These are phyloP conservation scores for Neurospora hispaniola DNA, from an alignment of 495 filamentous ascomycete species.

Conservation along the genomic window DNA sequence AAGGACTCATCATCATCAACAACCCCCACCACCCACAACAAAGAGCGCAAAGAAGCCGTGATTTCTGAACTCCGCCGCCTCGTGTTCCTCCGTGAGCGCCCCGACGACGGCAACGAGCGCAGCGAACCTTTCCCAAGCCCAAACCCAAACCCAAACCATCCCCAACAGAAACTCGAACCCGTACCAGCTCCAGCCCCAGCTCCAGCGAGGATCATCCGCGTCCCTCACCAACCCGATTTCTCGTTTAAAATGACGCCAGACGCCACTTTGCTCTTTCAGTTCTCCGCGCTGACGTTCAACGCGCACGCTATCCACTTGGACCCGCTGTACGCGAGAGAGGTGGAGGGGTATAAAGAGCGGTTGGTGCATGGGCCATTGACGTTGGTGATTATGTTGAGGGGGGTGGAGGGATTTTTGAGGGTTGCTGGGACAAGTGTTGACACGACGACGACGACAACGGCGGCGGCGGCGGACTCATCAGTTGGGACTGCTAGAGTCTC, in stretches of 20 bases:
- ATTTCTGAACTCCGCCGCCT: not conserved
- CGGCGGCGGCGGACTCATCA: not conserved
- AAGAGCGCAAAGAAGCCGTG: not conserved
- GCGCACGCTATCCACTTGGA: constrained; percentile 82
- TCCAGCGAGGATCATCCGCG: constrained; percentile 1
- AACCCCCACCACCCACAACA: too few species aligned
- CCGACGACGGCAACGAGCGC: too few species aligned
- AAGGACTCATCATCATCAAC: too few species aligned
- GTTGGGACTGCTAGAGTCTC: not conserved
- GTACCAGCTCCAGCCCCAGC: not conserved
- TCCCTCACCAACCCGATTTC: constrained; percentile 38
- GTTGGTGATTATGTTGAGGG: constrained; percentile 61
- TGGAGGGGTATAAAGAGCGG: constrained; percentile 63
- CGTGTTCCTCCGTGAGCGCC: not conserved
- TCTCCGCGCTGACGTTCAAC: constrained; percentile 76
- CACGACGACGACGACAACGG: too few species aligned
- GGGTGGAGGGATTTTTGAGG: constrained; percentile 31
- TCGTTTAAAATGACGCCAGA: constrained; percentile 52
- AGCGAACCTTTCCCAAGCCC: not conserved
- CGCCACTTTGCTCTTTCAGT: constrained; percentile 64
- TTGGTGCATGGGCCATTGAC: constrained; percentile 82
- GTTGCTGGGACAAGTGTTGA: not conserved
- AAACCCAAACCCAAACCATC: not conserved
- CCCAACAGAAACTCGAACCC: not conserved
- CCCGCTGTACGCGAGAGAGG: constrained; percentile 50